Conservation (phyloP, 495 filamentous ascomycete genomes). For the Penicillium verhagenii region DNA sequence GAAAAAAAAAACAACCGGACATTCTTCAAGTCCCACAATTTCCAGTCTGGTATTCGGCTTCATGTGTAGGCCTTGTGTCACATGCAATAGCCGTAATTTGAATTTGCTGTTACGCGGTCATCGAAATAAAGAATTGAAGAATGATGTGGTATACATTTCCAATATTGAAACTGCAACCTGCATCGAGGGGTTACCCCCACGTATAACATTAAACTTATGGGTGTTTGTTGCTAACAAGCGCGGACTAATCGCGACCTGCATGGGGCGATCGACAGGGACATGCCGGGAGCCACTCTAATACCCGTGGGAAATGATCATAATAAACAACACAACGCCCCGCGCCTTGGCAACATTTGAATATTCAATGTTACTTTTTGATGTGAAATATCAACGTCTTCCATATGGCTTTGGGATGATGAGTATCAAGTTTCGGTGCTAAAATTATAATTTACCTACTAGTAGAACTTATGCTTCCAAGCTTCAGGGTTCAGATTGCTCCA, state of each 20-base stretch:
- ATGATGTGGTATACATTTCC: no score
- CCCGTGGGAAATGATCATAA: slow-evolving; percentile 5
- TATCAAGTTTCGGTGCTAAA: no score
- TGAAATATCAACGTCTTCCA: neutral
- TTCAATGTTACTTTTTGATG: neutral
- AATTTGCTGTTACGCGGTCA: no score
- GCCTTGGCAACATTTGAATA: neutral
- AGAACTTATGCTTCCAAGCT: no score
- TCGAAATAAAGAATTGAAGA: no score
- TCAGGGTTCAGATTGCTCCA: no score
- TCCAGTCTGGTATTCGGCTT: neutral
- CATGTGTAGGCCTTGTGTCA: neutral
- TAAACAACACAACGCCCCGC: slow-evolving; percentile 9
- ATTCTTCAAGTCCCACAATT: neutral
- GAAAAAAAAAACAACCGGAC: neutral
- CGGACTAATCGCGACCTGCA: slow-evolving; percentile 7
- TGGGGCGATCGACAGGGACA: slow-evolving; percentile 28
- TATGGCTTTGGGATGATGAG: no score
- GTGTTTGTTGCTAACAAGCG: neutral
- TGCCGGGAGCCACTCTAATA: slow-evolving; percentile 4
- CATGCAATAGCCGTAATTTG: neutral
- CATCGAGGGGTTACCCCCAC: neutral
- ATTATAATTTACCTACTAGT: no score
- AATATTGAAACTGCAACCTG: neutral
- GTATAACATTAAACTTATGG: neutral